Conservation (phyloP, 495 filamentous ascomycete species). For the Daldinia vernicosa region DNA sequence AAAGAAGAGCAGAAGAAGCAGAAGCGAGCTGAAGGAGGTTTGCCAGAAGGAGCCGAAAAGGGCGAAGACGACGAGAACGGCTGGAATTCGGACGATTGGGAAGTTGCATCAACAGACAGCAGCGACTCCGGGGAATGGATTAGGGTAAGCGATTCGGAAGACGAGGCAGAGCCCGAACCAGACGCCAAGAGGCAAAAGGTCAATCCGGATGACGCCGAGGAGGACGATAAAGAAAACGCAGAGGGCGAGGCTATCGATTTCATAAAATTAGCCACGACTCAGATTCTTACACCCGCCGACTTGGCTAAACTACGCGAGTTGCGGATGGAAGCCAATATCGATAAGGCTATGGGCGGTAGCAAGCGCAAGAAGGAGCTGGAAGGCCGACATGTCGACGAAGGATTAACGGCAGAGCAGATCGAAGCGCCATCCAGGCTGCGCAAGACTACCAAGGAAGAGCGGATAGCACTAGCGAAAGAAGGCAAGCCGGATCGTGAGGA, state of each 20-base stretch:
- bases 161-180: conserved; percentile 69
- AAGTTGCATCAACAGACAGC: conserved; percentile 80
- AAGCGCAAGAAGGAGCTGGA: conserved; percentile 61
- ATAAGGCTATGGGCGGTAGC: conserved; percentile 63
- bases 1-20: conserved; percentile 86
- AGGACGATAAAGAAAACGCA: conserved; percentile 52
- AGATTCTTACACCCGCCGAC: conserved; percentile 91
- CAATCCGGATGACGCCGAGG: conserved; percentile 47
- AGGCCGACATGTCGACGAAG: conserved; percentile 77
- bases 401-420: conserved; percentile 86
- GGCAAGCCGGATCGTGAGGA: conserved; percentile 76
- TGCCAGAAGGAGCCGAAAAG: conserved; percentile 57
- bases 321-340: conserved; percentile 72
- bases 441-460: conserved; percentile 82
- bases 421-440: conserved; percentile 75
- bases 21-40: conserved; percentile 71
- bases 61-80: conserved; percentile 67
- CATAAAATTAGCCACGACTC: conserved; percentile 80
- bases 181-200: conserved; percentile 68
- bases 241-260: conserved; percentile 55
- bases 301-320: conserved; percentile 92
- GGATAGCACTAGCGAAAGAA: conserved; percentile 77
- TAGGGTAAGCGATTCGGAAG: conserved; percentile 85
- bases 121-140: conserved; percentile 91
- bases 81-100: conserved; percentile 83